Conservation (phyloP, 2,329 filamentous ascomycete genomes). For the Aspergillus texensis region DNA sequence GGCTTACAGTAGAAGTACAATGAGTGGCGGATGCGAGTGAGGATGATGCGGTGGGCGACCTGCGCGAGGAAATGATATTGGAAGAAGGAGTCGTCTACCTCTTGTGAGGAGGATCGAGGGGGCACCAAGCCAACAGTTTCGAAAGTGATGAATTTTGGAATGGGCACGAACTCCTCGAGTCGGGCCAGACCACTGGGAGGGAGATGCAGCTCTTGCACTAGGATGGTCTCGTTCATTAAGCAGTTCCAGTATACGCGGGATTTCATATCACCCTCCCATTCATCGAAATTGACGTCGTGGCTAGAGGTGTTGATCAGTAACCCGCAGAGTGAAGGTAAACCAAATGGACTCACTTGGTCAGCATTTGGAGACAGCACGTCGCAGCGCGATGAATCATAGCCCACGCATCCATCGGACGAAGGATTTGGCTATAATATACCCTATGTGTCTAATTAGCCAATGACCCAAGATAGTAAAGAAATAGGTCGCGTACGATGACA, state of each 20-base stretch:
- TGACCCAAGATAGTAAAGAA: background rate
- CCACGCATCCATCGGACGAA: conserved; percentile 59
- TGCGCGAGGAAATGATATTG: conserved; percentile 62
- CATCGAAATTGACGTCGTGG: conserved; percentile 48
- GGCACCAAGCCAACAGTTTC: conserved; percentile 38
- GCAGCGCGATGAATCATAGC: conserved; percentile 56
- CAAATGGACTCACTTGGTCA: conserved; percentile 44
- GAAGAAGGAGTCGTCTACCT: conserved; percentile 57
- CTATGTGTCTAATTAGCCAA: conserved; percentile 24
- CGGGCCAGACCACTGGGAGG: conserved; percentile 54
- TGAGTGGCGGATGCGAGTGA: conserved; percentile 56
- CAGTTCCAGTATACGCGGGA: conserved; percentile 59
- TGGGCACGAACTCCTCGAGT: conserved; percentile 55
- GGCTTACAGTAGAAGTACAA: conserved; percentile 51
- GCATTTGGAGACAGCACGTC: conserved; percentile 51
- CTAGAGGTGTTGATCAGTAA: conserved; percentile 22
- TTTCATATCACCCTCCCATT: conserved; percentile 60
- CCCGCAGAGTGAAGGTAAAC: background rate
- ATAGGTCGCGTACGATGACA: conserved; percentile 45
- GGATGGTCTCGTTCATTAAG: conserved; percentile 59
- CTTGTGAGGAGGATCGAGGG: conserved; percentile 34
- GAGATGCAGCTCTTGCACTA: conserved; percentile 57
- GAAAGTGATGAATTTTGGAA: conserved; percentile 56
- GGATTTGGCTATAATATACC: conserved; percentile 55
- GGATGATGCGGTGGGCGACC: conserved; percentile 58